phyloP scores from a whole-genome alignment of 306 rosid species.

The Ochetophila trinervis region DNA sequence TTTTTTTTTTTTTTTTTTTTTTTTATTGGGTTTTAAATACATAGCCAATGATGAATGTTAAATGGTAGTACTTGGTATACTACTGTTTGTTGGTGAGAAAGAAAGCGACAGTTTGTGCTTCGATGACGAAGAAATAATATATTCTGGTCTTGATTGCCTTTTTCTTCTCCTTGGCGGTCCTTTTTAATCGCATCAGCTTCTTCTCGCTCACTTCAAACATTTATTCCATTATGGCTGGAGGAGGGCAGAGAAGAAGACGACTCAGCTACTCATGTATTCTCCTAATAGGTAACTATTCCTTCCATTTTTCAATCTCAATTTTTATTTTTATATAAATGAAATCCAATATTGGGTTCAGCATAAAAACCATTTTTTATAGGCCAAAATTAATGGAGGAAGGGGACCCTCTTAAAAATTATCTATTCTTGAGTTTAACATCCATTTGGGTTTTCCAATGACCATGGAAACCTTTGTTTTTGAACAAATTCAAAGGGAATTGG shows the following conservation, averaged over 20 bases:
- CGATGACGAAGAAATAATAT: conserved; percentile 9
- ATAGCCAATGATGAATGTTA: not conserved
- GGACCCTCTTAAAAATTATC: conserved; percentile 11
- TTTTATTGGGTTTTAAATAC: not conserved
- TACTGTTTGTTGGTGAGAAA: conserved; percentile 6
- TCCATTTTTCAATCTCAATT: conserved; percentile 1
- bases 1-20: conserved; percentile 17
- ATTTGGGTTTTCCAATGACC: conserved; percentile 7
- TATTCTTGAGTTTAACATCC: not conserved
- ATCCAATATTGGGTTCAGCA: not conserved
- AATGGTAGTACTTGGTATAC: not conserved
- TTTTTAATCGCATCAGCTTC: conserved; percentile 7
- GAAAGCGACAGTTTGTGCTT: conserved; percentile 8
- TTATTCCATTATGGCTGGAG: conserved; percentile 42
- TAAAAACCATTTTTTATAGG: not conserved
- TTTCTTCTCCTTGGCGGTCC: conserved; percentile 10
- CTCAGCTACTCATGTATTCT: conserved; percentile 76
- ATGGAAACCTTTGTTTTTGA: not conserved
- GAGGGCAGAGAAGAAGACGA: conserved; percentile 27
- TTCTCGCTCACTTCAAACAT: not conserved
- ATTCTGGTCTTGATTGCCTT: conserved; percentile 16
- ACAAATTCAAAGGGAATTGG: too few relatives aligned
- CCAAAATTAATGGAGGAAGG: conserved; percentile 1
- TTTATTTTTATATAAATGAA: not conserved
- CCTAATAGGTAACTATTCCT: conserved; percentile 57